phyloP scores from a whole-genome alignment of 768 basidiomycete species.

The Amanita pseudoporphyria region DNA sequence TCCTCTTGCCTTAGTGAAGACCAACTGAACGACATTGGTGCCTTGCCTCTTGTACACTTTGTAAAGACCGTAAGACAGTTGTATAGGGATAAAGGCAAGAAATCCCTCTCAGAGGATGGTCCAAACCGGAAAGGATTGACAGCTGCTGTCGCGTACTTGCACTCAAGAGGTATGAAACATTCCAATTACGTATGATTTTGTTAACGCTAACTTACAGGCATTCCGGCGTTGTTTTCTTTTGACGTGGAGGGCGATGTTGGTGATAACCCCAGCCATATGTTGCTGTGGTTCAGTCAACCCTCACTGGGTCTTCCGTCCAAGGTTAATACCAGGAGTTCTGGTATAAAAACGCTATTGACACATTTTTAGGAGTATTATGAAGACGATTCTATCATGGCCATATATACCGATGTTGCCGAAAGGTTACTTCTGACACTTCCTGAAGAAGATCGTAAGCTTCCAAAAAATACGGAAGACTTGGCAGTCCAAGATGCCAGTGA shows the following conservation, averaged over 20 bases:
- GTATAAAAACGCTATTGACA: not conserved
- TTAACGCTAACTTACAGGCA: slow-evolving; percentile 33
- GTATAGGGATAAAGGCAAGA: slow-evolving; percentile 44
- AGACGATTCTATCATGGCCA: slow-evolving; percentile 56
- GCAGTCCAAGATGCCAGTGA: slow-evolving; percentile 27
- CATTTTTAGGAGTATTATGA: slow-evolving; percentile 74
- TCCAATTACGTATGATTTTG: not conserved
- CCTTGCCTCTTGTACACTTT: slow-evolving; percentile 60
- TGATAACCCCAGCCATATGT: slow-evolving; percentile 78
- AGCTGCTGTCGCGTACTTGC: slow-evolving; percentile 74
- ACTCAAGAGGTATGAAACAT: slow-evolving; percentile 62
- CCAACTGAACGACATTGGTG: slow-evolving; percentile 62
- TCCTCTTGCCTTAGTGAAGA: slow-evolving; percentile 76
- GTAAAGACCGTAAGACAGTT: slow-evolving; percentile 50
- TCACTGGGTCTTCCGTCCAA: slow-evolving; percentile 80
- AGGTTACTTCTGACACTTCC: slow-evolving; percentile 54
- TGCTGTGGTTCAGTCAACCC: slow-evolving; percentile 79
- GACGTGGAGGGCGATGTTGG: slow-evolving; percentile 84
- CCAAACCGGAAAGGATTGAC: slow-evolving; percentile 51
- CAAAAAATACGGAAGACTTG: slow-evolving; percentile 8
- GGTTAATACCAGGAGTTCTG: slow-evolving; percentile 27
- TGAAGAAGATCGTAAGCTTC: slow-evolving; percentile 31
- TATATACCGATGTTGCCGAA: slow-evolving; percentile 63
- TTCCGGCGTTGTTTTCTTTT: slow-evolving; percentile 72
- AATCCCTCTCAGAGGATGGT: slow-evolving; percentile 15